phyloP scores from a whole-genome alignment of 2,329 filamentous ascomycete species.

The Venturia aucupariae region DNA sequence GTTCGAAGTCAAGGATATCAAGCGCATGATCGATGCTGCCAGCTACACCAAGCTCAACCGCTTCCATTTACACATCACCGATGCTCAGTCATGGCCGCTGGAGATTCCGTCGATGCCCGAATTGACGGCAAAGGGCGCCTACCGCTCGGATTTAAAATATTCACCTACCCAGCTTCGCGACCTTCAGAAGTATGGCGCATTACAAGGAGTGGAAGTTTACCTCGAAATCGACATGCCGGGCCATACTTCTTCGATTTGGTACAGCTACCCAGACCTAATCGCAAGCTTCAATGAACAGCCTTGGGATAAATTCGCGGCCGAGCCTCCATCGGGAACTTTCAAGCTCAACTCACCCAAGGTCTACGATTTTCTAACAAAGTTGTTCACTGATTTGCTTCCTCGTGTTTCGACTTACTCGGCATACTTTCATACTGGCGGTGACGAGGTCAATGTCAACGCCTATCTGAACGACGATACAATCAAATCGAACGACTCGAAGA shows the following conservation, averaged over 20 bases:
- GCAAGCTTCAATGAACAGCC: conserved; percentile 50
- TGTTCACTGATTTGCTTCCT: conserved; percentile 71
- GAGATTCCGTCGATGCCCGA: conserved; percentile 68
- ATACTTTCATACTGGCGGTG: conserved; percentile 80
- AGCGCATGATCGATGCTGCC: conserved; percentile 66
- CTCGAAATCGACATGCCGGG: conserved; percentile 76
- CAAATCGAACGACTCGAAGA: conserved; percentile 50
- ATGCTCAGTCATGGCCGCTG: conserved; percentile 78
- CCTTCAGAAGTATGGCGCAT: conserved; percentile 61
- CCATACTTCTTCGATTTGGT: conserved; percentile 60
- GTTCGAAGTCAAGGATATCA: conserved; percentile 58
- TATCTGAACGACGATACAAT: conserved; percentile 68
- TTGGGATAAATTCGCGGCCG: conserved; percentile 44
- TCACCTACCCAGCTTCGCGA: conserved; percentile 52
- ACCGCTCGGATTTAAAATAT: conserved; percentile 59
- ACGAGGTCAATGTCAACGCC: conserved; percentile 72
- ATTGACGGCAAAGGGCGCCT: conserved; percentile 64
- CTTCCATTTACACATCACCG: conserved; percentile 72
- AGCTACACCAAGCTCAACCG: conserved; percentile 77
- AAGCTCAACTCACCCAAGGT: conserved; percentile 67
- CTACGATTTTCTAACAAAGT: conserved; percentile 58
- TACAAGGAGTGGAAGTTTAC: conserved; percentile 61
- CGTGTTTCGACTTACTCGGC: conserved; percentile 58
- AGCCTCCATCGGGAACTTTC: conserved; percentile 54
- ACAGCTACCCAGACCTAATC: conserved; percentile 62